Conservation (phyloP, 202 grass and related monocot species). For the Carex arenaria region DNA sequence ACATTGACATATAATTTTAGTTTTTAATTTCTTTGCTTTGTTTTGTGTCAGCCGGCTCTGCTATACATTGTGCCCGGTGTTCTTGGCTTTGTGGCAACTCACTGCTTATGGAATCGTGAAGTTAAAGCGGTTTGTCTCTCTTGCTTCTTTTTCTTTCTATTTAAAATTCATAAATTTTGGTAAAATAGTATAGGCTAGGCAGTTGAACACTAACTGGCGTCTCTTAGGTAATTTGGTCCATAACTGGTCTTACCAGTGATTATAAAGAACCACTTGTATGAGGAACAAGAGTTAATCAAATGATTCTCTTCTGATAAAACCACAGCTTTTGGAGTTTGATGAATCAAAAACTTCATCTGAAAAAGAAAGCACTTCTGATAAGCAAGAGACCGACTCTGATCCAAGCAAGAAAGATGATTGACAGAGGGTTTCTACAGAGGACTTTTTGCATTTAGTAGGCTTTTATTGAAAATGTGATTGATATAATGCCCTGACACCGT, state of each 20-base stretch:
- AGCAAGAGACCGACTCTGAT: slow-evolving; percentile 11
- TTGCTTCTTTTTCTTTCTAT: neutral
- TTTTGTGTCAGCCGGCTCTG: slow-evolving; percentile 63
- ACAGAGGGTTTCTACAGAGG: neutral
- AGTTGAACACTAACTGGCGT: neutral
- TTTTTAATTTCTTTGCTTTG: neutral
- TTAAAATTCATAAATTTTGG: neutral
- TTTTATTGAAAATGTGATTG: slow-evolving; percentile 17
- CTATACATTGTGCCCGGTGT: slow-evolving; percentile 87
- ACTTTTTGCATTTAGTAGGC: slow-evolving; percentile 19
- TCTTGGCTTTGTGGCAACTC: slow-evolving; percentile 64
- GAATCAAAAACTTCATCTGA: too few species aligned
- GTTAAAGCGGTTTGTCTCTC: slow-evolving; percentile 47
- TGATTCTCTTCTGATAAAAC: slow-evolving; percentile 17
- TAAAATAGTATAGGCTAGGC: neutral
- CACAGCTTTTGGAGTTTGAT: slow-evolving; percentile 47
- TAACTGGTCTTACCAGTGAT: neutral
- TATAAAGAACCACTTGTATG: neutral
- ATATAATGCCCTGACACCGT: slow-evolving; percentile 7
- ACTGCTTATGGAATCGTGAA: slow-evolving; percentile 69
- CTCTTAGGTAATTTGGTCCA: neutral
- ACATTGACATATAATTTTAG: neutral
- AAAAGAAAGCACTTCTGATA: too few species aligned
- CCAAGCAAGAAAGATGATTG: slow-evolving; percentile 54
- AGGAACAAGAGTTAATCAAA: neutral